Evolutionary conservation across 345 rosid species (phyloP).

Genomic region (Arabis hirsuta): DNA sequence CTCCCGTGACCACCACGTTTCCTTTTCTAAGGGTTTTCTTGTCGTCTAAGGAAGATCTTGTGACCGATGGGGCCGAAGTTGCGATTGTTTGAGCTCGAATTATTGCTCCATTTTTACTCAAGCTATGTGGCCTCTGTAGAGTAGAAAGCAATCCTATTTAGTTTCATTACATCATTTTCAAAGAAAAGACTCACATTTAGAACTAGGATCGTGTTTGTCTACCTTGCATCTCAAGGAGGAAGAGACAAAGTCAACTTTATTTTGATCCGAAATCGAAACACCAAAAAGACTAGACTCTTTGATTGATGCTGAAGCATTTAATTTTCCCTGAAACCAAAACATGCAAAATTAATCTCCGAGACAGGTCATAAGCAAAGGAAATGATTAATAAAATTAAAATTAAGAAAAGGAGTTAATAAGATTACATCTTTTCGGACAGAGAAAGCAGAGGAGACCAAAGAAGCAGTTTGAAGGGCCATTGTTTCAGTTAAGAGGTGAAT

Average conservation of each 20-base stretch:
- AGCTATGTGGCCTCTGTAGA: conserved; percentile 54
- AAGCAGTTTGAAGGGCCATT: conserved; percentile 79
- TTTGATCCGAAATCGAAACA: conserved; percentile 64
- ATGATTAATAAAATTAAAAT: neutral
- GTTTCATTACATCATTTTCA: neutral
- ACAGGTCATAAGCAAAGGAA: neutral
- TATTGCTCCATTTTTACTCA: conserved; percentile 49
- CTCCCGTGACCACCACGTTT: conserved; percentile 74
- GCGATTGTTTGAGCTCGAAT: conserved; percentile 64
- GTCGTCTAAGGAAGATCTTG: conserved; percentile 50
- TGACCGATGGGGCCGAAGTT: conserved; percentile 60
- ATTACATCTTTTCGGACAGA: conserved; percentile 65
- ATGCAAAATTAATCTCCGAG: conserved; percentile 13
- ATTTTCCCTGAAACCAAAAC: conserved; percentile 58
- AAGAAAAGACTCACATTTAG: neutral
- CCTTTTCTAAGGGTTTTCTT: conserved; percentile 87
- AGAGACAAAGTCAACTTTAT: conserved; percentile 56
- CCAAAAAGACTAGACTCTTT: conserved; percentile 83
- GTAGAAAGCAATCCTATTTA: neutral
- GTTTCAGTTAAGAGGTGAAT: conserved; percentile 16
- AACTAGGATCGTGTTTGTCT: neutral
- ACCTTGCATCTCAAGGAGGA: conserved; percentile 76
- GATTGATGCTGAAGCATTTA: conserved; percentile 46
- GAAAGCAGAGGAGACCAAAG: conserved; percentile 71
- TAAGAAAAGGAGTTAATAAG: neutral